phyloP scores from a whole-genome alignment of 768 basidiomycete genomes.

The Polyporus arcularius region DNA sequence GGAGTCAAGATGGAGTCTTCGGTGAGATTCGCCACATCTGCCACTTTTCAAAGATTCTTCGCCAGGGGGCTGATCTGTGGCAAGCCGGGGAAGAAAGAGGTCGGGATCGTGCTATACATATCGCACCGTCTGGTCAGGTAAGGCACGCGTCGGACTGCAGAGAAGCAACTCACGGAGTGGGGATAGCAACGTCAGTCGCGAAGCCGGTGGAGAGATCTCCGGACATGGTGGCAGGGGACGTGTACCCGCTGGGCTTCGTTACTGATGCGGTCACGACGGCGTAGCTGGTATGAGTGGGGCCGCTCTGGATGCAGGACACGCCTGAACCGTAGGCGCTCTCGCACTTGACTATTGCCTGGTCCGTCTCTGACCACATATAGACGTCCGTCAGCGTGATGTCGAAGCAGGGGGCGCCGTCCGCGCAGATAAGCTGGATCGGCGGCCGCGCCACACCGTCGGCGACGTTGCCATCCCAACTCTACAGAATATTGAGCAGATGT shows the following conservation, averaged over 20 bases:
- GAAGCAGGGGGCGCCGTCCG: slow-evolving; percentile 29
- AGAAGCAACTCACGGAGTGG: slow-evolving; percentile 25
- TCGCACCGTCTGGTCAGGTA: too few species aligned
- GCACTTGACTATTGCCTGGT: slow-evolving; percentile 30
- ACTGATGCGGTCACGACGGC: slow-evolving; percentile 24
- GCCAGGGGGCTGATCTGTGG: slow-evolving; percentile 28
- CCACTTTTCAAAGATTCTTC: slow-evolving; percentile 13
- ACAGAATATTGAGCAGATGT: background rate
- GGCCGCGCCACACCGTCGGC: slow-evolving; percentile 27
- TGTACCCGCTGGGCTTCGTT: slow-evolving; percentile 29
- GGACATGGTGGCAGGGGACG: slow-evolving; percentile 29
- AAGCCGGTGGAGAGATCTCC: slow-evolving; percentile 28
- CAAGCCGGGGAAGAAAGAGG: slow-evolving; percentile 27
- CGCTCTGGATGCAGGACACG: slow-evolving; percentile 25
- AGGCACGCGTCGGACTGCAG: too few species aligned
- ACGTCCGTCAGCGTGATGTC: slow-evolving; percentile 30
- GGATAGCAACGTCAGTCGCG: slow-evolving; percentile 25
- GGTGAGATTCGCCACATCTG: too few species aligned
- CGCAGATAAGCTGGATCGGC: slow-evolving; percentile 29
- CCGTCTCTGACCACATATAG: slow-evolving; percentile 31
- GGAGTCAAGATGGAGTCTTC: too few species aligned
- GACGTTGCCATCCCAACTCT: slow-evolving; percentile 33
- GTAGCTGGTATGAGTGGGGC: slow-evolving; percentile 25
- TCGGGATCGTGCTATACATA: slow-evolving; percentile 26
- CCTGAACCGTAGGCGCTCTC: slow-evolving; percentile 32